Conservation (phyloP, 2,329 filamentous ascomycete genomes). For the Colletotrichum trifolii region DNA sequence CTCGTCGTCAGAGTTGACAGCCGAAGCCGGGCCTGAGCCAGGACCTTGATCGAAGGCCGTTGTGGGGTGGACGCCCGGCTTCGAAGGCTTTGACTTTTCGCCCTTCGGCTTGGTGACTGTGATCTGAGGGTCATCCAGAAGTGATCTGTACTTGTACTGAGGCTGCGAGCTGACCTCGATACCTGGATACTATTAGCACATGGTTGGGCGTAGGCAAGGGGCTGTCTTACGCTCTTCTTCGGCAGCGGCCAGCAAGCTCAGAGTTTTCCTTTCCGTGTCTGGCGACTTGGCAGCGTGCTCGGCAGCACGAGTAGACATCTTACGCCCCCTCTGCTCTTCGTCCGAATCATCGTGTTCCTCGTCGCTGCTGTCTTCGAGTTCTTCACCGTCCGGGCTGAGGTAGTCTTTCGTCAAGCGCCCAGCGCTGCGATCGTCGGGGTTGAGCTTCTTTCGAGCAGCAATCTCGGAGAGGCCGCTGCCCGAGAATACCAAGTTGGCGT, state of each 20-base stretch:
- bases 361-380: constrained; percentile 76
- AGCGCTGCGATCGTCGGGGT: constrained; percentile 52
- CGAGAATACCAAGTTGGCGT: constrained; percentile 74
- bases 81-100: constrained; percentile 66
- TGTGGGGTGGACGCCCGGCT: constrained; percentile 77
- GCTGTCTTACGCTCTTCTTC: constrained; percentile 79
- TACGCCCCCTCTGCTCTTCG: constrained; percentile 74
- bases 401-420: constrained; percentile 77
- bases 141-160: constrained; percentile 68
- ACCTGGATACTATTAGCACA: constrained; percentile 51
- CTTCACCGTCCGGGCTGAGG: constrained; percentile 72
- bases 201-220: background rate
- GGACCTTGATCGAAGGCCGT: constrained; percentile 83
- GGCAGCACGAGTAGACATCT: constrained; percentile 60
- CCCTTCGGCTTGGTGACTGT: constrained; percentile 72
- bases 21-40: constrained; percentile 64
- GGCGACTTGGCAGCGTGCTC: constrained; percentile 53
- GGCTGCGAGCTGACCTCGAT: constrained; percentile 64
- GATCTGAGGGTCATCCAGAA: constrained; percentile 74
- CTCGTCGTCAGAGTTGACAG: constrained; percentile 85
- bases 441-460: constrained; percentile 64
- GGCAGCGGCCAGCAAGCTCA: constrained; percentile 77
- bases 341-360: constrained; percentile 73
- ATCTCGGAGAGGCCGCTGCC: constrained; percentile 72
- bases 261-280: constrained; percentile 53